Evolutionary conservation across 176 grass and related monocot species (phyloP).

Genomic region (Themeda triandra): DNA sequence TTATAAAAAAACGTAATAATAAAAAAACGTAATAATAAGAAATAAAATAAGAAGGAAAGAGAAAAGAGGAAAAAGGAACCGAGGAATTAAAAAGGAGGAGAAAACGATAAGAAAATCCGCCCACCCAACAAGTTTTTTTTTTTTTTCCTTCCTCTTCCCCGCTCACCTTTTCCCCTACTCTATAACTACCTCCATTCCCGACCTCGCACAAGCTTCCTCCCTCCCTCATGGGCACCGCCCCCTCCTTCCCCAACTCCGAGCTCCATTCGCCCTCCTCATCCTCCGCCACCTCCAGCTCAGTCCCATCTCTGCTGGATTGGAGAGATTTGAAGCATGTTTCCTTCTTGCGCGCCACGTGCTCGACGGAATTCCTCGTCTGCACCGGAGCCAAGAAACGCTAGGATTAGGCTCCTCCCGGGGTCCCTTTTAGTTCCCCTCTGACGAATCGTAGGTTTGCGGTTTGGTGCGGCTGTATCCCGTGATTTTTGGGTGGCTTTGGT

Average conservation of each 20-base stretch:
- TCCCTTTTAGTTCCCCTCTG: constrained; percentile 56
- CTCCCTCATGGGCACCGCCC: constrained; percentile 21
- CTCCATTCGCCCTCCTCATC: neutral
- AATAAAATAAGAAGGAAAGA: neutral
- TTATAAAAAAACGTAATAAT: too few relatives aligned
- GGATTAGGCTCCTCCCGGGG: constrained; percentile 35
- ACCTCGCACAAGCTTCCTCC: constrained; percentile 35
- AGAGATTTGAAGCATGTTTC: constrained; percentile 8
- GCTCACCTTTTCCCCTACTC: constrained; percentile 33
- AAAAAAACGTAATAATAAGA: neutral
- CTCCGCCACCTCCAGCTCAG: neutral
- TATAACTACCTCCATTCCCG: constrained; percentile 33
- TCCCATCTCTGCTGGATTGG: neutral
- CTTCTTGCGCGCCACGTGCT: constrained; percentile 11
- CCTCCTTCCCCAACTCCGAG: neutral
- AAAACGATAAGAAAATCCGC: constrained; percentile 39
- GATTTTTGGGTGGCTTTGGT: constrained; percentile 30
- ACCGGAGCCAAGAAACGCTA: constrained; percentile 43
- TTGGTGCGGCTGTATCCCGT: neutral
- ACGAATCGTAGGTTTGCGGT: neutral
- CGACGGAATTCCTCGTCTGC: constrained; percentile 40
- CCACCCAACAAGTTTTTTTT: constrained; percentile 23
- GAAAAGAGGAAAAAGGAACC: neutral
- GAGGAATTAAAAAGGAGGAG: neutral
- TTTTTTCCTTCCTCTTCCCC: neutral